Evolutionary conservation across 108 stramenopile species (phyloP).

Genomic region (Skeletonema marinoi): DNA sequence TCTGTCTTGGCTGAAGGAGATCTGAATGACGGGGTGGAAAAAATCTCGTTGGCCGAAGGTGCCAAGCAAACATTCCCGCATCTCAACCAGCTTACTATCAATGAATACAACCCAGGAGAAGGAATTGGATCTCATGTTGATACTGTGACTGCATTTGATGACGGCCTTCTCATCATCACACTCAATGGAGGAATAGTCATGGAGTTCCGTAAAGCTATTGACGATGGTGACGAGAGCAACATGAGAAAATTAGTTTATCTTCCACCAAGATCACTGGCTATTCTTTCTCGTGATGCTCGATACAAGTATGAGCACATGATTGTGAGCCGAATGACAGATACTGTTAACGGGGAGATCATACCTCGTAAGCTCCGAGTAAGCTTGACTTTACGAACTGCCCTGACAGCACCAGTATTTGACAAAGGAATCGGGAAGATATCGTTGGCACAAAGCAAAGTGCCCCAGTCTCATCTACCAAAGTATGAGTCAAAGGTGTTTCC

Average conservation of each 20-base stretch:
- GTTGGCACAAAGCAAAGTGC: background rate
- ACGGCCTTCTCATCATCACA: slow-evolving; percentile 81
- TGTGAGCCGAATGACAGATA: slow-evolving; percentile 86
- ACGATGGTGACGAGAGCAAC: background rate
- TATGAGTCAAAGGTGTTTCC: slow-evolving; percentile 67
- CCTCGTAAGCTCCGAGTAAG: slow-evolving; percentile 76
- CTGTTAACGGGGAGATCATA: slow-evolving; percentile 65
- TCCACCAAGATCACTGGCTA: slow-evolving; percentile 69
- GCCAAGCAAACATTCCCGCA: slow-evolving; percentile 33
- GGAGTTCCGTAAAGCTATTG: slow-evolving; percentile 73
- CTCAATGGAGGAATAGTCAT: slow-evolving; percentile 82
- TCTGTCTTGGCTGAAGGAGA: background rate
- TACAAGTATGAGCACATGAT: slow-evolving; percentile 91
- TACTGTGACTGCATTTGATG: slow-evolving; percentile 85
- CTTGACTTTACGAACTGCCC: slow-evolving; percentile 80
- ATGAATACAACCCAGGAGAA: slow-evolving; percentile 83
- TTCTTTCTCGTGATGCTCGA: slow-evolving; percentile 78
- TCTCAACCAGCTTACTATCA: slow-evolving; percentile 86
- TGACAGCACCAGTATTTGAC: slow-evolving; percentile 36
- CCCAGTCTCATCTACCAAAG: slow-evolving; percentile 45
- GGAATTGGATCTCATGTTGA: slow-evolving; percentile 92
- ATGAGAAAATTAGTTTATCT: slow-evolving; percentile 72
- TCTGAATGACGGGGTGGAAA: slow-evolving; percentile 2
- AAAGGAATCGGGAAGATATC: slow-evolving; percentile 13
- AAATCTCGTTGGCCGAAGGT: background rate